Base-by-base conservation (phyloP, 2,329 filamentous ascomycete genomes). In the Simplicillium sp. region DNA sequence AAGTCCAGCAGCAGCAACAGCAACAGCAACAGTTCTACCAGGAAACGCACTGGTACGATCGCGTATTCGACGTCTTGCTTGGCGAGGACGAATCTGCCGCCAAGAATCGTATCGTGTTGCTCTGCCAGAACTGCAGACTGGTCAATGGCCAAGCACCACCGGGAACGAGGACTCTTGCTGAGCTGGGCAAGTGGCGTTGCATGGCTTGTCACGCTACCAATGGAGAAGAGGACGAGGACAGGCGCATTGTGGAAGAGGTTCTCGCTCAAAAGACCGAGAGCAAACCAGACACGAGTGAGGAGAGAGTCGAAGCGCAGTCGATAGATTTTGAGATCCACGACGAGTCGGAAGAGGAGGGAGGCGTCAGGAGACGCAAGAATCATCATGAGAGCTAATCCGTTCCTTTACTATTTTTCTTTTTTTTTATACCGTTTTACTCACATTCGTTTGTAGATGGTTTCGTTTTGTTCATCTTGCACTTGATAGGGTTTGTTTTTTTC, bases 111-210 rank as follows among this genome's bases (percentile, higher is more conserved):
- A 78, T 95, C 44, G 90, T 81, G 7, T 69, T 98, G 48, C 87
- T 98, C 41, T 98, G 92, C 63, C 62, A 69, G 28, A 70, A 75
- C 32, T 98, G 92, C 59, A 75, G 87, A 25, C 74, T 96, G 2
- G 89, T 98, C 37, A 98, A 98, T 57, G 92, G 94, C 1, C 92
- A 96, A 58, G 92, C 92, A 3, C 89, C 92, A 2, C 90, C 92
- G 0, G 92, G 92, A 1, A 82, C 84, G 0, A 83, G 79, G 50
- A 77, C 71, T 1, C 64, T 90, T 1, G 78, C 85, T 32, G 89
- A 96, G 39, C 55, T 98, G 1, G 92, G 90, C 2, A 71, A 72
- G 46, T 98, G 92, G 92, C 80, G 82, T 45, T 98, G 92, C 60
- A 84, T 86, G 57, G 77, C 77, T n/a, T 98, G 92, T 55, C 81